Evolutionary conservation across 2,329 filamentous ascomycete genomes (phyloP), one percentile per base, ranked within the genome.

Genomic region (Clarireedia hainanense): DNA sequence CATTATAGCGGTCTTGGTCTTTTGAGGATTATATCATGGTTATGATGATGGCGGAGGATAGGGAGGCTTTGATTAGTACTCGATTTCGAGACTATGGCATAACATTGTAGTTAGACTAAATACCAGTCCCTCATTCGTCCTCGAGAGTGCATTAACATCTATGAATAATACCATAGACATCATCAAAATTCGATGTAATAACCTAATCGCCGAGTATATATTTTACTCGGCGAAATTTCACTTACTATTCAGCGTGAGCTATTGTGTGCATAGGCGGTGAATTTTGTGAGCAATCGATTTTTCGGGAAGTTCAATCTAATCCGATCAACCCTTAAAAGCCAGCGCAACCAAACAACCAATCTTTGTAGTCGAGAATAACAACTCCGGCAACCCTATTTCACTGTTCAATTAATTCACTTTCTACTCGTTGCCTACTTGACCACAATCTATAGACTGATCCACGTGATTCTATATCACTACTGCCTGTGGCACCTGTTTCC

Each of bases 91-190:
- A 60, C 58, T 61, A 49, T 61, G 58, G 53, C 59, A 60, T 63
- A 55, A 61, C 55, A 60, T 64, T 64, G 63, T 68, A 67, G 62
- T 65, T 68, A 68, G 65, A 68, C 63, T 65, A 66, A 68, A 68
- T 67, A 67, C 59, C 61, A 67, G 65, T 66, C 65, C 61, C 55
- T 65, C 63, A 60, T 68, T 65, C 61, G 30, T 34, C 30, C 30
- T 12, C 30, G 4, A 34, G 30, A 34, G 30, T 12, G 30, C 30
- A 34, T 12, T 34, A 5, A 14, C 30, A 34, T 34, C 30, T 10
- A 34, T 34, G 30, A 34, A 14, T 34, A 34, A 34, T 3, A 34
- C 4, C 12, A 4, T 34, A 14, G 30, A 1, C 10, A 34, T 9
- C 30, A 12, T 34, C 10, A 12, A 34, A 3, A 14, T 34, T 14